Evolutionary conservation across 2,329 filamentous ascomycete genomes (phyloP).

Genomic region (Meredithiella fracta): DNA sequence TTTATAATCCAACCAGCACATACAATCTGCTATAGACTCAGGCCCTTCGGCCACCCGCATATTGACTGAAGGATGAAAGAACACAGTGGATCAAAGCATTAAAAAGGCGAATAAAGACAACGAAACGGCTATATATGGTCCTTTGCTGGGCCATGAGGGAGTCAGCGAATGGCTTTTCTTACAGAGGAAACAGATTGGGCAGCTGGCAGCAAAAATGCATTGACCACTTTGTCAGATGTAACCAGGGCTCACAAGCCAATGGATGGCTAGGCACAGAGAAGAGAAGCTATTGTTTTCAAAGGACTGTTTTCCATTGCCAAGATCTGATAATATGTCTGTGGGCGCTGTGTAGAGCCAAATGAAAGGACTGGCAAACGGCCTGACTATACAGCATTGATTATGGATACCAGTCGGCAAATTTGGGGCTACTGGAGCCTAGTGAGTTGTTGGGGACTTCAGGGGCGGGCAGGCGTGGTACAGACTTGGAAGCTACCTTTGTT

Average conservation of each 20-base stretch:
- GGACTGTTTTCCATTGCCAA: background rate
- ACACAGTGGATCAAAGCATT: too few relatives aligned
- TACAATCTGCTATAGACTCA: background rate
- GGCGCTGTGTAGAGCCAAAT: background rate
- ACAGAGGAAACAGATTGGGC: background rate
- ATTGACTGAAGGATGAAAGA: too few relatives aligned
- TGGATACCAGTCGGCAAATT: background rate
- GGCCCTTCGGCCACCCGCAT: background rate
- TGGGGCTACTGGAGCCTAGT: background rate
- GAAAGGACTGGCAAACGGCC: background rate
- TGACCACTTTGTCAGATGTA: background rate
- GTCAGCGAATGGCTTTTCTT: background rate
- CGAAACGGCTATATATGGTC: too few relatives aligned
- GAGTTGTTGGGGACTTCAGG: background rate
- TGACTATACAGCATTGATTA: background rate
- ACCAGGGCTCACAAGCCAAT: background rate
- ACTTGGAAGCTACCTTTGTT: background rate
- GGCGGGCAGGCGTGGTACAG: background rate
- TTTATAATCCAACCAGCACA: background rate
- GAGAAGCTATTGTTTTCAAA: background rate
- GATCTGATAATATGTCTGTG: background rate
- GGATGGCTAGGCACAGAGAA: background rate
- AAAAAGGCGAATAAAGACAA: too few relatives aligned
- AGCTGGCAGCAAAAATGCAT: background rate
- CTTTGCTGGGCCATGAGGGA: background rate